Base-by-base conservation (phyloP, 2,329 filamentous ascomycete species). In the Fusarium mexicanum region DNA sequence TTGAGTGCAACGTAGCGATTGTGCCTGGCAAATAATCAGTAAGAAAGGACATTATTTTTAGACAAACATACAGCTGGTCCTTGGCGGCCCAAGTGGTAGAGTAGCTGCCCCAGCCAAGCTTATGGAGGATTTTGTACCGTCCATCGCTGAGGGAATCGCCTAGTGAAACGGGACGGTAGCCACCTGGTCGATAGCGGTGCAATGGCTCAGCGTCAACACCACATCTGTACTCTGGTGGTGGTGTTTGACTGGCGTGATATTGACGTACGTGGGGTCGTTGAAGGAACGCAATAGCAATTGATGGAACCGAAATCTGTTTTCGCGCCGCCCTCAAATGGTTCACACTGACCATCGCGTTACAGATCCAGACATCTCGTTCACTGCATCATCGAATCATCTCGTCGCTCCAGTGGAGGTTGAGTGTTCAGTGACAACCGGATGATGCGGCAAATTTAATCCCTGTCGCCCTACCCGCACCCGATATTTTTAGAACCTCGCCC, bases 31-130 rank as follows among this genome's bases (percentile, higher is more conserved):
- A 9, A 38, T 5, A 17, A 31, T 67, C 16, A 67, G 50, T 10
- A 17, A 35, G 22, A 24, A 22, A 11, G 2, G 31, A 9, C 17
- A 10, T 44, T 37, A 1, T 13, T 7, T 3, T 5, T 22, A 12
- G 16, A 41, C n/a, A 44, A 22, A 40, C 54, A 35, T 66, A 75
- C 69, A 50, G 44, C 37, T 68, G 50, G 24, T 86, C 84, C 41
- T 78, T 77, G 37, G 81, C 84, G 40, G 86, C 81, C 86, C 84
- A 87, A 26, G 85, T 83, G 6, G 85, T 87, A 2, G 83, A 84
- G 69, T 78, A 85, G 16, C 82, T 79, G 43, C 85, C 84, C 72
- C 78, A 85, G 37, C 85, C 84, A 57, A 86, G 72, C 71, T 87
- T 87, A 51, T 85, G 81, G n/a, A 84, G 67, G 44, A 86, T 72